Percentiles rank a stretch among this genome's conserved stretches.
These are phyloP conservation scores for Plasmopara halstedii DNA, from an alignment of 352 stramenopile species.

Conservation along the genomic window DNA sequence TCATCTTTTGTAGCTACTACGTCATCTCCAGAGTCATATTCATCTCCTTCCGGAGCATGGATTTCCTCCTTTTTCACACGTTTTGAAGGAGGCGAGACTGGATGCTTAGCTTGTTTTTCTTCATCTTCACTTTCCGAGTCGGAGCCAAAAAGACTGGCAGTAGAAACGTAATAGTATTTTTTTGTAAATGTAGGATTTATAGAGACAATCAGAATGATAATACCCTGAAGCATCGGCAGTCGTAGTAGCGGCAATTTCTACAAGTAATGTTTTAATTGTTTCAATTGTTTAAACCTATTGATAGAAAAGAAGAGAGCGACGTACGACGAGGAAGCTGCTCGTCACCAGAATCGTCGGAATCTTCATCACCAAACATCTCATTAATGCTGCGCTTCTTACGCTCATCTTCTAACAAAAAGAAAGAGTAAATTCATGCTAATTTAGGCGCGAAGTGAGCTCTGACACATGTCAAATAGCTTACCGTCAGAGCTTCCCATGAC, in stretches of 20 bases:
- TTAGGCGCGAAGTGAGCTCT: neutral
- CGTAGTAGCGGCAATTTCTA: slow-evolving; percentile 23
- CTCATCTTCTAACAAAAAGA: slow-evolving; percentile 60
- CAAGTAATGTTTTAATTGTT: neutral
- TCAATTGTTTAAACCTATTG: neutral
- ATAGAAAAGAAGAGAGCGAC: neutral
- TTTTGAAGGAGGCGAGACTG: slow-evolving; percentile 35
- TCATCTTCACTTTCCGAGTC: slow-evolving; percentile 83
- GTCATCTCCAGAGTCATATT: slow-evolving; percentile 84
- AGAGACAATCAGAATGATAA: neutral
- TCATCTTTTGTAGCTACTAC: slow-evolving; percentile 65
- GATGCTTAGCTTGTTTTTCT: slow-evolving; percentile 39
- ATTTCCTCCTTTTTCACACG: slow-evolving; percentile 37
- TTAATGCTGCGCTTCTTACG: slow-evolving; percentile 83
- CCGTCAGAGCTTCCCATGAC: slow-evolving; percentile 51
- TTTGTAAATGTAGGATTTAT: neutral
- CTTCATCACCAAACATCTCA: slow-evolving; percentile 83
- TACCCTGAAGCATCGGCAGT: slow-evolving; percentile 71
- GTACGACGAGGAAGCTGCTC: slow-evolving; percentile 46
- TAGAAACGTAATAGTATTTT: neutral
- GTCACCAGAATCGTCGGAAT: slow-evolving; percentile 67
- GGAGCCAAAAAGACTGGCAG: slow-evolving; percentile 68
- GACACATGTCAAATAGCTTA: slow-evolving; percentile 15
- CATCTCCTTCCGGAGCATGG: slow-evolving; percentile 33
- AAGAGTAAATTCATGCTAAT: neutral